Base-by-base conservation (phyloP, 257 asterid genomes). In the Ajuga chamaepitys region DNA sequence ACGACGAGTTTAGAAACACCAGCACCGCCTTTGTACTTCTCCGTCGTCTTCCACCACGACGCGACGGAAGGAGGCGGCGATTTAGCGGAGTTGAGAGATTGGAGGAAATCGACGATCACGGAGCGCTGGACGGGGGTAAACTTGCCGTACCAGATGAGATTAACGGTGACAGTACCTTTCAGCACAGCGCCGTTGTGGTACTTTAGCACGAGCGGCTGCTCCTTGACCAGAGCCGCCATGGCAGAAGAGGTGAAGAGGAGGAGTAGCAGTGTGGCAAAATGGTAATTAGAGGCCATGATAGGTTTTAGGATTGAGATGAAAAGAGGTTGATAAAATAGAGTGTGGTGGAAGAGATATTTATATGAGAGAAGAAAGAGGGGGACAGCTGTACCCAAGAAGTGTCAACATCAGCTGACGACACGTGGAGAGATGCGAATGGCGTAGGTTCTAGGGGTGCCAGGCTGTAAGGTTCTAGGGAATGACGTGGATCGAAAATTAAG, bases 41-140 rank as follows among this genome's bases (percentile, higher is more conserved):
- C 88, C 38, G 91, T 84, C 20, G 82, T 84, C 78, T 77, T 84
- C 91, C 91, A 84, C 91, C 95, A 87, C 7, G 82, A 21, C 7
- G 89, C 55, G 58, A 75, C 88, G 55, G 95, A 78, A 24, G 94
- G 88, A 5, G 2, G 13, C 5, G 75, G 42, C 1, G 87, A 4
- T 2, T 46, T 47, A 4, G 65, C 24, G 9, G 87, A 57, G 62
- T 51, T 83, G 1, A 83, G 64, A 3, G 95, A 86, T 17, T 80
- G 86, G 14, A 86, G 71, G 62, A 86, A 86, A 72, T 86, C 95
- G 16, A 82, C 83, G 78, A 86, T 67, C 7, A 84, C 72, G 34
- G 95, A 70, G 69, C 88, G 86, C 9, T 86, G 91, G 22, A 30
- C 35, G 7, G 95, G 84, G 7, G 91, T 74, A 62, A 86, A 86